Base-by-base conservation (phyloP, 495 filamentous ascomycete genomes). In the Elaphomyces granulatus region DNA sequence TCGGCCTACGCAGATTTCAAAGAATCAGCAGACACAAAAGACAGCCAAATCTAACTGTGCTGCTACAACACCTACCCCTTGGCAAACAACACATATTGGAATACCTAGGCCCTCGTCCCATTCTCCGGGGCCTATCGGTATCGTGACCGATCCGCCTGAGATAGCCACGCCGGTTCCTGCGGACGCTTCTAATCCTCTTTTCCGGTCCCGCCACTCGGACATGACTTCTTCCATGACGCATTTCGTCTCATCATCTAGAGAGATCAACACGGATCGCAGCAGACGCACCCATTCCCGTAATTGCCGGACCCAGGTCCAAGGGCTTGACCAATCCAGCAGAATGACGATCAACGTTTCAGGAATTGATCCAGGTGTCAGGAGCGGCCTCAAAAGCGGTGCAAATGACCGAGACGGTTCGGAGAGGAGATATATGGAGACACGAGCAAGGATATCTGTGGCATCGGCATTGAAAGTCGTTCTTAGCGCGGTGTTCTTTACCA, bases 81-180 rank as follows among this genome's bases (percentile, higher is more conserved):
- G 87, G 51, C 87, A 94, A 21, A 95, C 84, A 21, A 94, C 80
- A 59, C 85, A 93, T 42, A 95, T 65, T 0, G 88, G 88, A 32
- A 96, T 60, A 3, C 88, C 88, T 9, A 96, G 64, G 2, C 75
- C 82, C 53, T 94, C 87, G 48, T 94, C 86, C 82, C 87, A 95
- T 63, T 96, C 88, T 19, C 88, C 88, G 6, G 81, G 82, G 7
- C 88, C 87, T 20, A 92, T 50, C 0, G 86, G 85, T 46, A 94
- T 67, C 36, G 76, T 72, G 21, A 85, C 73, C 19, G 58, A 52
- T 3, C 61, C 56, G 14, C 60, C 59, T 14, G 61, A 64, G 40
- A 53, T 82, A 68, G 46, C 60, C 58, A 48, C 77, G 67, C 42
- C 67, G 55, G 62, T 40, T 30, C 54, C 53, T 9, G 53, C 52